Evolutionary conservation across 2,329 filamentous ascomycete genomes (phyloP).

Genomic region (Cladobotryum protrusum): DNA sequence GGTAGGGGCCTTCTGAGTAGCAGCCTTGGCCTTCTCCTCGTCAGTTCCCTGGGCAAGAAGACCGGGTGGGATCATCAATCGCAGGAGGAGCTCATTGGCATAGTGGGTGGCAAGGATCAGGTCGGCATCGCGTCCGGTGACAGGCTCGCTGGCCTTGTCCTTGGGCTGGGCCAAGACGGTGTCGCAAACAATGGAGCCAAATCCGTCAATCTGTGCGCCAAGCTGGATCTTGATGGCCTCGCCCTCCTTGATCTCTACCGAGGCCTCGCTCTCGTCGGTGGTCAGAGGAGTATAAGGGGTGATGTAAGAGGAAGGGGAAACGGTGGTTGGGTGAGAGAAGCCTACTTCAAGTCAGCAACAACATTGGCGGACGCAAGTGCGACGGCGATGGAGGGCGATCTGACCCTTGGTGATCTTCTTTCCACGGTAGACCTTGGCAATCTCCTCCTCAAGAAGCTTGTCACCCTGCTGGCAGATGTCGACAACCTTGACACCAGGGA

Average conservation of each 20-base stretch:
- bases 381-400: neutral
- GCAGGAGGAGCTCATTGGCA: slow-evolving; percentile 88
- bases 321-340: slow-evolving; percentile 87
- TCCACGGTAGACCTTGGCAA: slow-evolving; percentile 93
- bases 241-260: slow-evolving; percentile 68
- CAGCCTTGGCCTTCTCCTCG: slow-evolving; percentile 91
- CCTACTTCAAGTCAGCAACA: slow-evolving; percentile 41
- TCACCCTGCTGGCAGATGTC: slow-evolving; percentile 94
- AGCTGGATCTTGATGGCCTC: slow-evolving; percentile 97
- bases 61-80: slow-evolving; percentile 87
- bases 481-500: slow-evolving; percentile 86
- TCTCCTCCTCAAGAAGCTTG: slow-evolving; percentile 87
- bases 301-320: slow-evolving; percentile 89
- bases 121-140: slow-evolving; percentile 76
- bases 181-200: slow-evolving; percentile 93
- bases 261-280: slow-evolving; percentile 80
- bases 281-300: slow-evolving; percentile 93
- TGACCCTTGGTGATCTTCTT: slow-evolving; percentile 92
- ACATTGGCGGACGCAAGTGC: slow-evolving; percentile 1
- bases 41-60: slow-evolving; percentile 76
- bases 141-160: slow-evolving; percentile 54
- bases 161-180: slow-evolving; percentile 68
- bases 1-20: slow-evolving; percentile 72
- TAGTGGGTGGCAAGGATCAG: slow-evolving; percentile 88
- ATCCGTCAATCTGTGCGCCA: slow-evolving; percentile 97